A percentile compares a stretch with the other conserved stretches of the same genome.
Conservation (phyloP, 176 grass and related monocot species). For the Oryza glumipatula region DNA sequence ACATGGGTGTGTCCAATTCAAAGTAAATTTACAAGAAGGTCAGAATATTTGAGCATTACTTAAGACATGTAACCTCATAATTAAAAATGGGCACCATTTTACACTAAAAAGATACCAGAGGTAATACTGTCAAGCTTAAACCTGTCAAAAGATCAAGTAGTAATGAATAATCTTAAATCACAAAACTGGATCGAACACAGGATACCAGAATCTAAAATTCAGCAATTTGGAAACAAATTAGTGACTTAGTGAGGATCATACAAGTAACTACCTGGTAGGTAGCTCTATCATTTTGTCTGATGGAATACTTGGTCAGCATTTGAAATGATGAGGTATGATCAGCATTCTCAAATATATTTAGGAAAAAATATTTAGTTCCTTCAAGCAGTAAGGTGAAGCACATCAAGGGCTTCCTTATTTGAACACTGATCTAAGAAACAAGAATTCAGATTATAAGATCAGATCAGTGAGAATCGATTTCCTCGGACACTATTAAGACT, state of each 20-base stretch:
- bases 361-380: background rate
- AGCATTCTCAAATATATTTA: background rate
- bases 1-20: background rate
- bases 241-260: background rate
- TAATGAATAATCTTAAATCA: background rate
- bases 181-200: background rate
- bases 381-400: background rate
- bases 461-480: background rate
- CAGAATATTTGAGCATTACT: background rate
- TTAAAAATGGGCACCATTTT: background rate
- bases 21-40: background rate
- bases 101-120: background rate
- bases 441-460: background rate
- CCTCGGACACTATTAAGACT: background rate
- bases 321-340: background rate
- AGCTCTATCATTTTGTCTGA: too few relatives aligned
- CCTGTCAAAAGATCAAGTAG: background rate
- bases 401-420: background rate
- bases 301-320: background rate
- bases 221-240: background rate
- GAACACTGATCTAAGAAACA: background rate
- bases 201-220: background rate
- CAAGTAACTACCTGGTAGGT: background rate
- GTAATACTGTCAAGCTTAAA: background rate
- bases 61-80: background rate